Base-by-base conservation (phyloP, 2,329 filamentous ascomycete genomes). In the Herpotrichia juniperi region DNA sequence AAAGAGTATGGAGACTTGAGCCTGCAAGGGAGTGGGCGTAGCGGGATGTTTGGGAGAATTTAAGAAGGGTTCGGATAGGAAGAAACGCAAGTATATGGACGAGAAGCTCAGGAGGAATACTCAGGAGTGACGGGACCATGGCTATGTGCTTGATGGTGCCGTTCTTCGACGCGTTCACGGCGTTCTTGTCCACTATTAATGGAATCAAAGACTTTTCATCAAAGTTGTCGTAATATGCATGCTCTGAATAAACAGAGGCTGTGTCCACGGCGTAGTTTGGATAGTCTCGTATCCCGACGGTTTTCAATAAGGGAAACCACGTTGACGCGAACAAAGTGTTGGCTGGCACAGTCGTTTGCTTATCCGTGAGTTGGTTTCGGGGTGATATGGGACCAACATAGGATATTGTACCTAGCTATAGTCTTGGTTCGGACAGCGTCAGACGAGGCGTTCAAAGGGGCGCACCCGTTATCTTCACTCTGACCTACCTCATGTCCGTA, bases 1-100 rank as follows among this genome's bases (percentile, higher is more conserved):
- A 96, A 76, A 97, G 91, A 87, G 78, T 86, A 37, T 67, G 65
- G 4, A 74, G 56, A 44, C 63, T 72, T 22, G 64, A 61, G 14
- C 56, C 62, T 9, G 71, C 69, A 11, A 76, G 59, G 4, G 37
- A 34, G 31, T 68, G 65, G 21, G 63, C 61, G 26, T 54, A 47
- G 2, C 50, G 64, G 1, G 56, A 73, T n/a, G 70, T 71, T 40
- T 63, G 56, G 24, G 63, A 68, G 56, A 75, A 76, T 43, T 54
- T 51, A 9, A 75, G 61, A 2, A 75, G 67, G 2, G 67, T 59
- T 28, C 42, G 56, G 19, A 73, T 50, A 8, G 69, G 64, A 1
- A 76, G 63, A 26, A 62, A 58, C n/a, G 57, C 42, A 12, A 75
- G 61, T 22, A 74, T 67, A 31, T 72, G 59, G 40, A 63, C 45